These are phyloP conservation scores for Haplosporangium sp. DNA, from an alignment of 371 early-diverging fungal genomes.

Conservation along the genomic window DNA sequence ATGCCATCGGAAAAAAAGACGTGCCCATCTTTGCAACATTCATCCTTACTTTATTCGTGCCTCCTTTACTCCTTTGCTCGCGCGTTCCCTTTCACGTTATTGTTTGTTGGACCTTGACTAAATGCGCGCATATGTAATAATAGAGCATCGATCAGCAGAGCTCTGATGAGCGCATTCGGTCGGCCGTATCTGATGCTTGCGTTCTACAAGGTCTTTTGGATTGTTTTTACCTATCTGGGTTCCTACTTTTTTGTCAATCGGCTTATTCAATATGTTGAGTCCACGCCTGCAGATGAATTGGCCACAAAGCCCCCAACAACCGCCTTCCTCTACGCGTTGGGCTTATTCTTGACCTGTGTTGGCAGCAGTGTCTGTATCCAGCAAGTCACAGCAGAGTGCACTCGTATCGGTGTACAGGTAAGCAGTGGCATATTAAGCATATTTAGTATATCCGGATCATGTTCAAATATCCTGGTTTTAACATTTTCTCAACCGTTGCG, in stretches of 20 bases:
- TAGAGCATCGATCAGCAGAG: conserved; percentile 55
- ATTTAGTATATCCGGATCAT: neutral
- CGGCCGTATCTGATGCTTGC: conserved; percentile 60
- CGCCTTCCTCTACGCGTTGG: conserved; percentile 63
- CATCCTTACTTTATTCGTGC: neutral
- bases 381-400: conserved; percentile 66
- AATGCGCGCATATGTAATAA: neutral
- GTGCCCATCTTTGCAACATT: too few species aligned
- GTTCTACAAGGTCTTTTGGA: conserved; percentile 70
- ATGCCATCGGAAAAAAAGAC: too few species aligned
- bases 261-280: conserved; percentile 56
- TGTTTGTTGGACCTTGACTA: conserved; percentile 1
- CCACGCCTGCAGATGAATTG: neutral
- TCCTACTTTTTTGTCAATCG: conserved; percentile 61
- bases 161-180: conserved; percentile 63
- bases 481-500: neutral
- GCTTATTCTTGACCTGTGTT: conserved; percentile 58
- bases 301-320: conserved; percentile 12
- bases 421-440: conserved; percentile 3
- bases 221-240: conserved; percentile 66
- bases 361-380: conserved; percentile 65
- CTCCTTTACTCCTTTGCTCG: conserved; percentile 27
- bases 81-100: conserved; percentile 5
- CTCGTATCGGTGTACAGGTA: conserved; percentile 68
- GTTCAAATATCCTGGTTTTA: neutral